Base-by-base conservation (phyloP, 2,329 filamentous ascomycete genomes). In the Colletotrichum sp. region DNA sequence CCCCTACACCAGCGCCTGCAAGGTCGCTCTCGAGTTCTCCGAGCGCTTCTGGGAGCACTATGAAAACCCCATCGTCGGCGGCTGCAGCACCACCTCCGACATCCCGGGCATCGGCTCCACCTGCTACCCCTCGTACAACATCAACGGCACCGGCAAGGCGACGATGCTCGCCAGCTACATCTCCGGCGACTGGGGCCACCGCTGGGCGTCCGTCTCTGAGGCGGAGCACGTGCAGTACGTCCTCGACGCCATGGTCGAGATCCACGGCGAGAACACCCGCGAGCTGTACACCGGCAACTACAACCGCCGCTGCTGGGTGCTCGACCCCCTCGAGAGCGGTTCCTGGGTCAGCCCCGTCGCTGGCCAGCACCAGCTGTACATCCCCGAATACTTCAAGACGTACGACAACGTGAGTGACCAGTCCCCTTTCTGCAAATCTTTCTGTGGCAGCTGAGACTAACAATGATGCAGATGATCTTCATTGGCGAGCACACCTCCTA, bases 311-410 rank as follows among this genome's bases (percentile, higher is more conserved):
- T 94, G 93, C 85, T 95, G 93, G 93, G 85, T 89, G 68, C 82
- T 89, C 9, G 92, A 95, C 77, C 88, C 90, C 75, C 89, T 91
- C 75, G 88, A 93, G 81, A 89, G 88, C 2, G 93, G 90, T 6
- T 89, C 90, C 8, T 95, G 93, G 93, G 90, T 90, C 2, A 82
- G 83, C 6, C 93, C 93, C 1, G 83, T 87, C 1, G 85, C 92
- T 1, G 93, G 92, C 0, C 92, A 95, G 84, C 93, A 95, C 80
- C 89, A 93, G 78, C 80, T 95, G 28, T 95, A 93, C 79, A 85
- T 95, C 10, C 93, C 94, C 0, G 91, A 93, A n/a, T 95, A 94
- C 80, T 94, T 93, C 80, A 90, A 92, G 81, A 95, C 93, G 0
- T 91, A 95, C 82, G 89, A 89, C 77, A 91, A 92, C 64, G 86